These are phyloP conservation scores for Phytophthora agathidicida DNA, from an alignment of 352 stramenopile genomes.

Conservation along the genomic window DNA sequence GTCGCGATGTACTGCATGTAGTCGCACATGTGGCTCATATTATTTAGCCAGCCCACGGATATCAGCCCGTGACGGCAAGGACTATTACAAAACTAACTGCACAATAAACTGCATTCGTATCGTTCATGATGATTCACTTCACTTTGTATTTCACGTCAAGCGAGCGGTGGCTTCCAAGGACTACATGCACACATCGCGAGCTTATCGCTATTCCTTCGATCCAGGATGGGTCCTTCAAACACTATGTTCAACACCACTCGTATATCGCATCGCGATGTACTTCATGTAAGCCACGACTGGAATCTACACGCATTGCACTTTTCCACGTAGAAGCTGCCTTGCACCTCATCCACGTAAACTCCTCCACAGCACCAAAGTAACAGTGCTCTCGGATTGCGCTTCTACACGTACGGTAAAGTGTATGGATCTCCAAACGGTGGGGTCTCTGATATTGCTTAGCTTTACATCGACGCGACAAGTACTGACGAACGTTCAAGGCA, in stretches of 20 bases:
- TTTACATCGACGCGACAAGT: conserved; percentile 3
- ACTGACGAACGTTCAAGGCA: conserved; percentile 19
- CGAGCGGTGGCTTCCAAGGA: too few species aligned
- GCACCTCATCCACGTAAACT: too few species aligned
- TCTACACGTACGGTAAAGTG: conserved; percentile 52
- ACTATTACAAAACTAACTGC: background rate
- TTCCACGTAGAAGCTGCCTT: too few species aligned
- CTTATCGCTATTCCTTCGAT: too few species aligned
- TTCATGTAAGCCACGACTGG: too few species aligned
- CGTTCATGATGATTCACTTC: background rate
- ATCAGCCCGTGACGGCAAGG: background rate
- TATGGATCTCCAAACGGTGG: conserved; percentile 7
- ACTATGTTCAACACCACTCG: too few species aligned
- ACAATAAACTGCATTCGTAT: too few species aligned
- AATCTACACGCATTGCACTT: too few species aligned
- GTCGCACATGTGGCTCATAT: background rate
- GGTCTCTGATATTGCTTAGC: conserved; percentile 14
- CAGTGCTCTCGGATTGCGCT: too few species aligned
- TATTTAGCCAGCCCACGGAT: conserved; percentile 11
- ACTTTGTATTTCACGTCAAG: conserved; percentile 10
- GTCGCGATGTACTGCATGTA: conserved; percentile 78
- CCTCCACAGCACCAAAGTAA: too few species aligned
- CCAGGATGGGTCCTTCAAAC: too few species aligned
- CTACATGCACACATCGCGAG: too few species aligned
- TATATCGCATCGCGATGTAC: conserved; percentile 76